Evolutionary conservation across 371 early-diverging fungal genomes (phyloP), one percentile per base, ranked within the genome.

Genomic region (Rhizopus arrhizus): DNA sequence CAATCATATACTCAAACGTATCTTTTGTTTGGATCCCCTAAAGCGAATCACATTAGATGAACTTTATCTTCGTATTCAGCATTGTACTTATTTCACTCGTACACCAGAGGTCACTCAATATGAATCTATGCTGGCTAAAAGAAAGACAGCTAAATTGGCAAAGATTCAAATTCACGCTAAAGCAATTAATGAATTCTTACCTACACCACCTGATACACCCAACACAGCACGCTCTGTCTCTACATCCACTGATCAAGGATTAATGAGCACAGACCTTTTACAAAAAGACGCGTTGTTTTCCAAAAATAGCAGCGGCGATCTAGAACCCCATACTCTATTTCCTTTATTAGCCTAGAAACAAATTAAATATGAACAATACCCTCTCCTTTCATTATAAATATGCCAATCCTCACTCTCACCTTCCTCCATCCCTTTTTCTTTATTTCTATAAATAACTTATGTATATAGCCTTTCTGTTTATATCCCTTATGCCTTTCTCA

Each of bases 1-100:
- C 61, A 83, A 86, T 61, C 78, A 79, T 28, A 86, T 94, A 29
- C 70, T 95, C 53, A 83, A 85, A 54, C 80, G 89, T 11, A 85
- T 89, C 33, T 88, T 95, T 41, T 84, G 86, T 54, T 63, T 90
- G 11, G 86, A 90, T 57, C 91, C 93, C 16, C 43, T 56, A 22
- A 78, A 80, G 13, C 86, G 95, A 29, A 90, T 90, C 58, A 66
- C 85, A 3, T 71, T 92, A n/a, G 65, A 80, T 8, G 89, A 91
- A 59, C 78, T 91, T 33, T 70, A 73, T 38, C 61, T 58, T 38
- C 75, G 85, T 13, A 84, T 89, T 35, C 77, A 72, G 40, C 68
- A 62, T 33, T 91, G 92, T 60, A 65, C 68, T 13, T 77, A 68
- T 13, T 91, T 91, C 58, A 85, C 85, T 45, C 68, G 77, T 29